phyloP scores from a whole-genome alignment of 2,329 filamentous ascomycete species.

The Dothidotthia symphoricarpi region DNA sequence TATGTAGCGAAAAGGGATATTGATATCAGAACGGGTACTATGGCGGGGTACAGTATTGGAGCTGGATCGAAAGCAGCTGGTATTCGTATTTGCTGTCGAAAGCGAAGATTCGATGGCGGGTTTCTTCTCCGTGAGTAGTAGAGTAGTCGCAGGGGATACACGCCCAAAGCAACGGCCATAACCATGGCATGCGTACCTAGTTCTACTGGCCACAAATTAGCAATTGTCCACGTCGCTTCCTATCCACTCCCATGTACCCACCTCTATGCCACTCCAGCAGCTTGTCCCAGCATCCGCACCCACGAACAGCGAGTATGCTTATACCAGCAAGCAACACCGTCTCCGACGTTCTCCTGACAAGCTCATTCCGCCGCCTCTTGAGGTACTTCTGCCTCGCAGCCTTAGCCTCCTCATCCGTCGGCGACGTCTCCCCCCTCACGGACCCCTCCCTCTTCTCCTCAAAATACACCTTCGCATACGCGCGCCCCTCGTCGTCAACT shows the following conservation, averaged over 20 bases:
- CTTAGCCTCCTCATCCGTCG: slow-evolving; percentile 39
- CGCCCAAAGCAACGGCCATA: slow-evolving; percentile 28
- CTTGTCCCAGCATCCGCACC: slow-evolving; percentile 37
- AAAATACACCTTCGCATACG: slow-evolving; percentile 41
- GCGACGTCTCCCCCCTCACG: slow-evolving; percentile 15
- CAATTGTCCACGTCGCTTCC: not conserved
- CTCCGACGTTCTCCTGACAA: slow-evolving; percentile 66
- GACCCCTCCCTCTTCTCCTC: slow-evolving; percentile 19
- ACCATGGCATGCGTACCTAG: slow-evolving; percentile 42
- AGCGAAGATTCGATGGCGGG: slow-evolving; percentile 25
- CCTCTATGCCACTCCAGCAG: slow-evolving; percentile 44
- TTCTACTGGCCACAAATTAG: slow-evolving; percentile 35
- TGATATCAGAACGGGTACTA: slow-evolving; percentile 73
- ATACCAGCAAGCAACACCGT: slow-evolving; percentile 55
- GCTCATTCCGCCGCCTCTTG: slow-evolving; percentile 84
- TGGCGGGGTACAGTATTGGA: slow-evolving; percentile 79
- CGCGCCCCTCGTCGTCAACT: slow-evolving; percentile 49
- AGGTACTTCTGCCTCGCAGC: slow-evolving; percentile 65
- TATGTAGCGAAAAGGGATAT: slow-evolving; percentile 67
- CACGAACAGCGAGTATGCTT: slow-evolving; percentile 47
- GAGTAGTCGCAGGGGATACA: slow-evolving; percentile 44
- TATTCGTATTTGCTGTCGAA: slow-evolving; percentile 56
- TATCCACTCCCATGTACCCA: slow-evolving; percentile 12
- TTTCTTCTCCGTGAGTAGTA: slow-evolving; percentile 29
- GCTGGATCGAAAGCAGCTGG: slow-evolving; percentile 86